Percentiles rank a stretch among this genome's conserved stretches.
These are phyloP conservation scores for Rhynchospora tenuis DNA, from an alignment of 176 grass and related monocot genomes.

Conservation along the genomic window DNA sequence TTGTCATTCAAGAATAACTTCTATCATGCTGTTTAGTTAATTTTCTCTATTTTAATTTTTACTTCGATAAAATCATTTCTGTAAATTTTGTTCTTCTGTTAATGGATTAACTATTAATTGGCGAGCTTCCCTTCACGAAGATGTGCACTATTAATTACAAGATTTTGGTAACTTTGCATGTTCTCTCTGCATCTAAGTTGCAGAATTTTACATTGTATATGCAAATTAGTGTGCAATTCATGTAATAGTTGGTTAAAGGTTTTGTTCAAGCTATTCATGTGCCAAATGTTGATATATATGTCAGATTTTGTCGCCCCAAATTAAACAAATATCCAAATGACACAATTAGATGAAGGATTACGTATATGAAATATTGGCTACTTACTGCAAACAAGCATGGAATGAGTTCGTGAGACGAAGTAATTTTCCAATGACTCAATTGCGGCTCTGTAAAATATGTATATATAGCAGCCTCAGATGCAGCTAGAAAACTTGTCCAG, in stretches of 20 bases:
- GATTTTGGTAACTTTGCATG: no score
- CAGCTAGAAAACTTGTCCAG: slow-evolving; percentile 60
- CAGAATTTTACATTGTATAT: no score
- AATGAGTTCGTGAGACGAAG: slow-evolving; percentile 39
- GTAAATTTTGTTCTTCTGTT: neutral
- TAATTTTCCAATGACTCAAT: slow-evolving; percentile 36
- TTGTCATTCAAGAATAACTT: neutral
- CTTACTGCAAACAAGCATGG: slow-evolving; percentile 54
- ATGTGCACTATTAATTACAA: no score
- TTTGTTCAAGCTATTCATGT: neutral
- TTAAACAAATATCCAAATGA: no score
- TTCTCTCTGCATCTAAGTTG: no score
- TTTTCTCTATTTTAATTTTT: neutral
- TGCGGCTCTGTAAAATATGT: slow-evolving; percentile 41
- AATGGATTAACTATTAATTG: neutral
- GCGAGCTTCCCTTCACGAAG: no score
- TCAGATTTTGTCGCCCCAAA: no score
- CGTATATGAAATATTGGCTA: neutral
- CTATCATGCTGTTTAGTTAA: neutral
- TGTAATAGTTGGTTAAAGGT: neutral
- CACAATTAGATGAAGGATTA: neutral
- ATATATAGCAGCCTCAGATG: slow-evolving; percentile 35
- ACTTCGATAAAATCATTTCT: neutral
- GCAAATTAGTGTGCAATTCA: no score
- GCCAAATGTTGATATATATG: no score